Evolutionary conservation across 2,329 filamentous ascomycete species (phyloP).

Genomic region (Cladosporium phlei): DNA sequence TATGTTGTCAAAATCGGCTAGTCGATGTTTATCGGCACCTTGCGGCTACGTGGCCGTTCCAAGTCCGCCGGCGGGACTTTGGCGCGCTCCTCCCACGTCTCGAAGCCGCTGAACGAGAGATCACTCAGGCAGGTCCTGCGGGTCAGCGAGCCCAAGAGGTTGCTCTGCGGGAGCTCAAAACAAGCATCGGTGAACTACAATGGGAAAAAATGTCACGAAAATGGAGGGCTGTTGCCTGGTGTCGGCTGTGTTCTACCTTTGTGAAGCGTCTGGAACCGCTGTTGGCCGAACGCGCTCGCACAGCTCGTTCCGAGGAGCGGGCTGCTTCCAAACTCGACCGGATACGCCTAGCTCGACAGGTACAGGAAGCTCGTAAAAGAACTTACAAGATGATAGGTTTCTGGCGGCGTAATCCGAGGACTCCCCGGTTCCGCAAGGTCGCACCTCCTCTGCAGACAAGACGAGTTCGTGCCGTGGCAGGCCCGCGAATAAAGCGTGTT

Average conservation of each 20-base stretch:
- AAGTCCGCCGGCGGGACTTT: background rate
- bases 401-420: no score
- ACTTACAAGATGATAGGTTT: no score
- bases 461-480: no score
- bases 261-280: background rate
- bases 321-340: no score
- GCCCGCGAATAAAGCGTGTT: no score
- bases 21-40: background rate
- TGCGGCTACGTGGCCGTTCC: constrained; percentile 10
- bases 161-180: background rate
- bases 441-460: no score
- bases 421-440: background rate
- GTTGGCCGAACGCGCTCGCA: background rate
- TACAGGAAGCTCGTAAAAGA: no score
- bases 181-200: background rate
- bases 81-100: background rate
- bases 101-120: background rate
- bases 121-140: background rate
- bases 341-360: background rate
- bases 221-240: background rate
- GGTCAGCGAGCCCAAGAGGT: background rate
- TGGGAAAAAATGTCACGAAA: constrained; percentile 2
- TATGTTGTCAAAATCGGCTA: background rate
- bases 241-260: background rate
- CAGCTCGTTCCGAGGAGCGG: background rate